Conservation (phyloP, 805 yeast genomes). For the Ogataea ramenticola region DNA sequence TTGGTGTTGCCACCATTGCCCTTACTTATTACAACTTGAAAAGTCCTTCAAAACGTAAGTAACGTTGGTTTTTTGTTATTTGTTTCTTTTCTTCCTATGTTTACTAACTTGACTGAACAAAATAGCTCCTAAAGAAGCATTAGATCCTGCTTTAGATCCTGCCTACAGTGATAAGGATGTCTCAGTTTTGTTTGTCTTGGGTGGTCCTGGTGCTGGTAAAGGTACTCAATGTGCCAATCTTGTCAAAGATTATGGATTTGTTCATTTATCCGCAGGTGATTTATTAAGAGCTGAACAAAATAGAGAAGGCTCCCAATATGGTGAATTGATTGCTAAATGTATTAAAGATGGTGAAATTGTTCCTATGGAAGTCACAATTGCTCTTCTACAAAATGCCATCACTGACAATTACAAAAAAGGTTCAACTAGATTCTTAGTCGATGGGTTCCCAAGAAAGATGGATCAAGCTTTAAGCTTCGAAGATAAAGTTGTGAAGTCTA, state of each 20-base stretch:
- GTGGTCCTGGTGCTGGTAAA: conserved; percentile 98
- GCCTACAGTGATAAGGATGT: conserved; percentile 61
- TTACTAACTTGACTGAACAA: no score
- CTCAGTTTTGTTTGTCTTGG: conserved; percentile 82
- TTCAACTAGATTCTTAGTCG: conserved; percentile 66
- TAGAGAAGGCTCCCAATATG: conserved; percentile 75
- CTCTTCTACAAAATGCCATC: conserved; percentile 76
- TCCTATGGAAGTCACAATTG: conserved; percentile 88
- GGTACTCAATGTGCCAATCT: conserved; percentile 92
- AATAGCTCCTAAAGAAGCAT: conserved; percentile 23
- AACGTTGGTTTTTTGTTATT: no score
- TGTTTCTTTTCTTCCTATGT: no score
- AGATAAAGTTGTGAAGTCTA: conserved; percentile 61
- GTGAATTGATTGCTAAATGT: conserved; percentile 75
- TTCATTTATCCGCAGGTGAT: conserved; percentile 95
- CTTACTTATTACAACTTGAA: conserved; percentile 25
- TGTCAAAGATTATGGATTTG: conserved; percentile 73
- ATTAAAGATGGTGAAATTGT: conserved; percentile 88
- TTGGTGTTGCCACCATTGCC: conserved; percentile 25
- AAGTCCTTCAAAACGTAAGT: conserved; percentile 16
- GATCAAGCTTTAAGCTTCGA: conserved; percentile 96
- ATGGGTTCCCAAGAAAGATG: conserved; percentile 98
- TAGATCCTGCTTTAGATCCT: conserved; percentile 25
- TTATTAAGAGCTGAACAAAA: conserved; percentile 86
- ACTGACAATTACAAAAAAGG: conserved; percentile 41